Conservation (phyloP, 768 basidiomycete species). For the Trametes meyenii region DNA sequence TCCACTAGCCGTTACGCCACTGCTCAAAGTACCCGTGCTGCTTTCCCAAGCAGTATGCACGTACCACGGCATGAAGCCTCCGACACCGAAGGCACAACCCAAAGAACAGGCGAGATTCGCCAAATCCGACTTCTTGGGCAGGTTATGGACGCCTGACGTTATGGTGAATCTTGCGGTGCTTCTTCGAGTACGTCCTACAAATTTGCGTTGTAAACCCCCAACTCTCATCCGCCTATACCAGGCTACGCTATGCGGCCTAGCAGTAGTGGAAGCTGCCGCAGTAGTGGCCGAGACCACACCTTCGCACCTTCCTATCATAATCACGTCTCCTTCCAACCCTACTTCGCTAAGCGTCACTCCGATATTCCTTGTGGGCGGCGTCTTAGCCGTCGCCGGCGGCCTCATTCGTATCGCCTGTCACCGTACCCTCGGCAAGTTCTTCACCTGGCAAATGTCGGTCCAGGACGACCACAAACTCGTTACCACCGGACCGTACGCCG, state of each 20-base stretch:
- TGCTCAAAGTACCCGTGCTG: constrained; percentile 12
- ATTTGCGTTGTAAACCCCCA: neutral
- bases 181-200: neutral
- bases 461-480: constrained; percentile 20
- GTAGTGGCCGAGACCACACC: neutral
- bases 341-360: constrained; percentile 4
- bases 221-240: neutral
- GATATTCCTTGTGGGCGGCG: constrained; percentile 9
- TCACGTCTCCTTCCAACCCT: neutral
- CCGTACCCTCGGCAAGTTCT: constrained; percentile 18
- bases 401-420: constrained; percentile 16
- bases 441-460: constrained; percentile 19
- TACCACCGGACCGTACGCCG: constrained; percentile 18
- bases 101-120: constrained; percentile 9
- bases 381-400: constrained; percentile 1
- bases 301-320: neutral
- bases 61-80: constrained; percentile 13
- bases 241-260: neutral
- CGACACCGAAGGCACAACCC: neutral
- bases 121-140: constrained; percentile 1
- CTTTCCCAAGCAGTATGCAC: constrained; percentile 10
- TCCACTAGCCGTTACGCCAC: neutral
- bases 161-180: constrained; percentile 1
- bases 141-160: constrained; percentile 7
- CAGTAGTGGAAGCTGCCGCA: constrained; percentile 2